These are phyloP conservation scores for Rubia tinctorum DNA, from an alignment of 305 asterid genomes.

Conservation along the genomic window DNA sequence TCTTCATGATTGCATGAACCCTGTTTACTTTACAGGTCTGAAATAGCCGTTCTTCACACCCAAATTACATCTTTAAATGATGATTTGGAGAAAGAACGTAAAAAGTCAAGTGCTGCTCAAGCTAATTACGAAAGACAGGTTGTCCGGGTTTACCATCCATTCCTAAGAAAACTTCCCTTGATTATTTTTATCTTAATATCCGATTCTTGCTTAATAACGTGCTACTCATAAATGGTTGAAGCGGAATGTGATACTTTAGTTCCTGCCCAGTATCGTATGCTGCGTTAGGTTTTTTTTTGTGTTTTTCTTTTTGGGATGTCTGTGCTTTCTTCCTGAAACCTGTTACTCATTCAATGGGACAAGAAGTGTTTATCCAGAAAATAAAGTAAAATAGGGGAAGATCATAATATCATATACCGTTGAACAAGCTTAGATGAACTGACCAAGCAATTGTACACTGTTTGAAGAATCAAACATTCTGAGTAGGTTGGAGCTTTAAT, in stretches of 20 bases:
- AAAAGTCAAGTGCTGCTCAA: slow-evolving; percentile 76
- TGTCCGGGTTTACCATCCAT: slow-evolving; percentile 11
- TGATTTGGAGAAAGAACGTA: slow-evolving; percentile 79
- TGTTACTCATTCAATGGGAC: background rate
- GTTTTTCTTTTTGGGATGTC: background rate
- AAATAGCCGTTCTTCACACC: slow-evolving; percentile 58
- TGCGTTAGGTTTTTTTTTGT: background rate
- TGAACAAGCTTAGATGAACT: background rate
- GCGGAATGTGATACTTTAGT: background rate
- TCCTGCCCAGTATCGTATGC: background rate
- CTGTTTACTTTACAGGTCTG: slow-evolving; percentile 42
- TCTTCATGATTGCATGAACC: slow-evolving; percentile 2
- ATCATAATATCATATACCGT: background rate
- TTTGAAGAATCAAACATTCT: background rate
- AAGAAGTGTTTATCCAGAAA: background rate
- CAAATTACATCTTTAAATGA: slow-evolving; percentile 64
- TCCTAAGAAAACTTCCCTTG: background rate
- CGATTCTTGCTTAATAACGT: slow-evolving; percentile 3
- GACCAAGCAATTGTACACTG: background rate
- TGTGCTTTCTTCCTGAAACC: background rate
- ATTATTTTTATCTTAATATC: background rate
- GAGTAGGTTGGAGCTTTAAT: background rate
- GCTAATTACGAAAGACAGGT: slow-evolving; percentile 96
- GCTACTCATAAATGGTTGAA: background rate
- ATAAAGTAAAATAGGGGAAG: background rate